Evolutionary conservation across 2,329 filamentous ascomycete genomes (phyloP), one percentile per base, ranked within the genome.

Genomic region (Diaporthe longicolla): DNA sequence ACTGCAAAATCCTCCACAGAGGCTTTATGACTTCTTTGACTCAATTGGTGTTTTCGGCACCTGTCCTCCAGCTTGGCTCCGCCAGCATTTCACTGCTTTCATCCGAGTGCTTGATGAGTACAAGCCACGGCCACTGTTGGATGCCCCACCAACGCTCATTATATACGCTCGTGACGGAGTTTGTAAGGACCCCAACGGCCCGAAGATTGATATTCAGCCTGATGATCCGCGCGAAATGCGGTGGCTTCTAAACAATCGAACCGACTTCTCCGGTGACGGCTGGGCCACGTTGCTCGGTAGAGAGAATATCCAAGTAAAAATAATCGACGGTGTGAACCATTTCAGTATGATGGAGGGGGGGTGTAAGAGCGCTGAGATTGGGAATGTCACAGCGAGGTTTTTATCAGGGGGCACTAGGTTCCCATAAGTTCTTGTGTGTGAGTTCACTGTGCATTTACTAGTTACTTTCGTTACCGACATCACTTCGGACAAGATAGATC

Each of bases 21-120:
- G 59, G 15, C 59, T 65, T 48, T 65, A 65, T 29, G 59, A 65
- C 59, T 65, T 65, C 40, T 65, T 65, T 32, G 59, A 65, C 40
- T 65, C 59, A 8, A 65, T 65, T 48, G 59, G 59, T 7, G 45
- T 32, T 21, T 65, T 65, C 59, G 59, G 59, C 40, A 48, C 59
- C 17, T 48, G 40, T 9, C 17, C 59, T n/a, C 59, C 59, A 21
- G 43, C 40, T 50, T 65, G 59, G 59, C 59, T 65, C 24, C 59
- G 59, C 43, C 40, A 65, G 40, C 59, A 65, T 10, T 65, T 65
- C 40, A 29, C 13, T 32, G 59, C 59, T 65, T 65, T 65, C 43
- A 65, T 65, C 24, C 59, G 59, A 6, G 5, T 65, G 8, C 59
- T 65, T 3, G 59, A 65, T 43, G 40, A 65, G 6, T 65, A 65